These are phyloP conservation scores for Halenospora varia DNA, from an alignment of 495 filamentous ascomycete genomes.

Conservation along the genomic window DNA sequence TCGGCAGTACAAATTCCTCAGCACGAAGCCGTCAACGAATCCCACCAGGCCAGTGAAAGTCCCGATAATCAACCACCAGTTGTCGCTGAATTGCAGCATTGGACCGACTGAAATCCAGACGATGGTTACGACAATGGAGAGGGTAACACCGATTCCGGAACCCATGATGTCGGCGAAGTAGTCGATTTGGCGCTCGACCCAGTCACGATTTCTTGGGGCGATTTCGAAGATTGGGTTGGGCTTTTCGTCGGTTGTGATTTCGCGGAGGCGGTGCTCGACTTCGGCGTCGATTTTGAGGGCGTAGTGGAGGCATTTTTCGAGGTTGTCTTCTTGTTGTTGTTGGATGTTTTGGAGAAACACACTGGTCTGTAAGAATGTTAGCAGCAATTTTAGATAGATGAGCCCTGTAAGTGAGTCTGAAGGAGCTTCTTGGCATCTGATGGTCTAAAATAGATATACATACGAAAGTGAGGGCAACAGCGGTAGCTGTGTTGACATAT, in stretches of 20 bases:
- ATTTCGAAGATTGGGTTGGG: slow-evolving; percentile 25
- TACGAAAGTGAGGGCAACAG: slow-evolving; percentile 33
- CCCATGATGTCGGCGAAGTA: slow-evolving; percentile 37
- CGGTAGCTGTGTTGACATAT: slow-evolving; percentile 37
- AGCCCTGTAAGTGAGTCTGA: no score
- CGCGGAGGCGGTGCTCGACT: slow-evolving; percentile 32
- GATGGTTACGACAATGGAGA: slow-evolving; percentile 28
- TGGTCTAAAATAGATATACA: no score
- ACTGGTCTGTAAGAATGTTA: no score
- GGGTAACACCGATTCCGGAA: slow-evolving; percentile 29
- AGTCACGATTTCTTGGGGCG: slow-evolving; percentile 23
- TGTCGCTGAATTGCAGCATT: slow-evolving; percentile 29
- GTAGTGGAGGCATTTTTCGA: slow-evolving; percentile 28
- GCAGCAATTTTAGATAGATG: no score
- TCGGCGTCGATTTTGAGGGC: slow-evolving; percentile 33
- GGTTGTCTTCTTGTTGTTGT: slow-evolving; percentile 31
- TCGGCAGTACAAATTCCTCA: slow-evolving; percentile 34
- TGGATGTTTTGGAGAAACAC: slow-evolving; percentile 37
- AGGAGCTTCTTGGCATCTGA: no score
- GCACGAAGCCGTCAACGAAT: slow-evolving; percentile 35
- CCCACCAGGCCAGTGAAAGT: slow-evolving; percentile 39
- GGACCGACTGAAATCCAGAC: slow-evolving; percentile 32
- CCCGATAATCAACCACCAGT: slow-evolving; percentile 40
- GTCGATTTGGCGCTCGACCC: slow-evolving; percentile 27
- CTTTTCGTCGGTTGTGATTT: slow-evolving; percentile 23